Evolutionary conservation across 306 rosid genomes (phyloP), one percentile per base, ranked within the genome.

Genomic region (Crotalaria pallida): DNA sequence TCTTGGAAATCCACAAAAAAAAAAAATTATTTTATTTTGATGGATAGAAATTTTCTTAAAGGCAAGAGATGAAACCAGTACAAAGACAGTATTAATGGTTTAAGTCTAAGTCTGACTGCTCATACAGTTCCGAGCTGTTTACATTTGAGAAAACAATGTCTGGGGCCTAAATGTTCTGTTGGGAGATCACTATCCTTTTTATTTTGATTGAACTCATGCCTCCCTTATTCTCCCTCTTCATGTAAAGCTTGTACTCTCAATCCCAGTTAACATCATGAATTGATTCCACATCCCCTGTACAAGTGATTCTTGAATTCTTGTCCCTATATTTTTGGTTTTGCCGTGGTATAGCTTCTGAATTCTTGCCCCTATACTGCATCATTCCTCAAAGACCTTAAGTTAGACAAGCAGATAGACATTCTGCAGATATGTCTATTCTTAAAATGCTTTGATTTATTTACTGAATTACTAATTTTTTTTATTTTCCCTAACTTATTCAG

Each of bases 401-500:
- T n/a, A 6, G 47, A 15, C 18, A 47, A 55, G 48, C 60, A 31
- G 57, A 43, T 64, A 19, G 18, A 50, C 59, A 13, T 65, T 7
- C 27, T 52, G 58, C 23, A 17, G 10, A 44, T 38, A 24, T 62
- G 52, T n/a, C 15, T 33, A 56, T 22, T 45, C n/a, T n/a, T 44
- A 62, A 55, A 50, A 52, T 68, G 53, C 16, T 31, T 36, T 49
- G 33, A 7, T 48, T 24, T 45, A 19, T 40, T 64, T 47, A 24
- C 51, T 64, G 22, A 77, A n/a, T n/a, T n/a, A n/a, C n/a, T n/a
- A 75, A 40, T 26, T 5, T 81, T 40, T 47, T 15, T 18, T 60
- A 51, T 50, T 52, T 60, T 65, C 55, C 67, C 13, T 56, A 48
- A 82, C 71, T 67, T 65, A 8, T 87, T 77, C 99, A 95, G 99